These are phyloP conservation scores for Diospyros lotus DNA, from an alignment of 148 eudicot genomes.

Conservation along the genomic window DNA sequence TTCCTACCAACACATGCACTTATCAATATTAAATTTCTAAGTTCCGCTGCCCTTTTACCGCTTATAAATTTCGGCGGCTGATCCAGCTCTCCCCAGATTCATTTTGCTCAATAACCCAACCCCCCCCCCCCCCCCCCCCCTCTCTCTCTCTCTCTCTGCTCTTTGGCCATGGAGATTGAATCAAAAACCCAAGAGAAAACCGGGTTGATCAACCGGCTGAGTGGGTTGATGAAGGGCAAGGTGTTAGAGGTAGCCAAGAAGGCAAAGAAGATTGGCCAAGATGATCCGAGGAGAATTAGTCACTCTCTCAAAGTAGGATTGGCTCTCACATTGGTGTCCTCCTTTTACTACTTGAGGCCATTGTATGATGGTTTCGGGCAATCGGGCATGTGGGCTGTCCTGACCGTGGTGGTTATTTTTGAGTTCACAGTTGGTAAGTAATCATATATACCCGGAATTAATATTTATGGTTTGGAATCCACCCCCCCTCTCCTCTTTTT, in stretches of 20 bases:
- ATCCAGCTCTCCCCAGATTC: not conserved
- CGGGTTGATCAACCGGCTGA: too few relatives aligned
- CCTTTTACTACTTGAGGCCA: slow-evolving; percentile 60
- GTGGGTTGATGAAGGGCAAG: too few relatives aligned
- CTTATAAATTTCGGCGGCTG: not conserved
- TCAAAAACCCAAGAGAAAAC: too few relatives aligned
- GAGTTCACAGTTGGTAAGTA: slow-evolving; percentile 72
- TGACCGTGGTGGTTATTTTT: slow-evolving; percentile 80
- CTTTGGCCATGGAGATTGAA: too few relatives aligned
- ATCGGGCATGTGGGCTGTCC: slow-evolving; percentile 78
- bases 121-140: not conserved
- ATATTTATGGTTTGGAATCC: too few relatives aligned
- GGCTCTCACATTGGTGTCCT: slow-evolving; percentile 63
- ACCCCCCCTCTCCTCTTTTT: not conserved
- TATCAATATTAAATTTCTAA: not conserved
- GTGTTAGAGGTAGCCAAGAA: too few relatives aligned
- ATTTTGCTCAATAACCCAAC: not conserved
- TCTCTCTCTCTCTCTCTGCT: too few relatives aligned
- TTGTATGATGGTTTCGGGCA: slow-evolving; percentile 52
- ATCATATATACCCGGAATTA: too few relatives aligned
- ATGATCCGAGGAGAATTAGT: too few relatives aligned
- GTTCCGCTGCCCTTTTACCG: not conserved
- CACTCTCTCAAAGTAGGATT: too few relatives aligned
- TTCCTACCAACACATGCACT: not conserved
- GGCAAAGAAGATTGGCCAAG: too few relatives aligned